phyloP scores from a whole-genome alignment of 495 filamentous ascomycete genomes.

The Pseudoneurospora amorphoporcata region DNA sequence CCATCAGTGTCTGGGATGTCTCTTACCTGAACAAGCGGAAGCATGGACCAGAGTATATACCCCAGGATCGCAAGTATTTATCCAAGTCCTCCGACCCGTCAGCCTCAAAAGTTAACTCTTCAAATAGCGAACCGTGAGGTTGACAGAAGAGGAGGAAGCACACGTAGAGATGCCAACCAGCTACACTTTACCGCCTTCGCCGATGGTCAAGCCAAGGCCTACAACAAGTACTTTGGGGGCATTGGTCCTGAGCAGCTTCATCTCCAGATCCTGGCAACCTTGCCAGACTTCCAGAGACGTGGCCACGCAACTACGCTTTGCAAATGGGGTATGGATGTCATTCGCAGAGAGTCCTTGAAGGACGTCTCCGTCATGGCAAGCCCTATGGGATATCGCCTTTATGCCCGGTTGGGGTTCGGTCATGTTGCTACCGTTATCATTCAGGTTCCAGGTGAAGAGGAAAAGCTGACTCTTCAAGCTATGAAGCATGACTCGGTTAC shows the following conservation, averaged over 20 bases:
- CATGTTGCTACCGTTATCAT: conserved; percentile 14
- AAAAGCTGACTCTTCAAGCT: conserved; percentile 24
- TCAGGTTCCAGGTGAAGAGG: conserved; percentile 22
- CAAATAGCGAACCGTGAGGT: conserved; percentile 6
- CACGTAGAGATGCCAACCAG: conserved; percentile 22
- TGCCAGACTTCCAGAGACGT: conserved; percentile 21
- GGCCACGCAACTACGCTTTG: conserved; percentile 24
- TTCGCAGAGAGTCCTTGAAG: conserved; percentile 9
- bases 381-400: conserved; percentile 28
- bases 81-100: background rate
- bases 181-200: conserved; percentile 21
- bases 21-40: conserved; percentile 21
- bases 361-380: conserved; percentile 26
- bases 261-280: conserved; percentile 26
- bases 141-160: conserved; percentile 16
- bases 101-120: background rate
- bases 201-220: conserved; percentile 16
- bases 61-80: conserved; percentile 22
- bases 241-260: conserved; percentile 25
- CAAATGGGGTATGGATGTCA: conserved; percentile 22
- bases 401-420: conserved; percentile 19
- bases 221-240: conserved; percentile 15
- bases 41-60: conserved; percentile 19
- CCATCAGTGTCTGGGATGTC: conserved; percentile 27
- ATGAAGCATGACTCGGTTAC: conserved; percentile 19